Base-by-base conservation (phyloP, 2,329 filamentous ascomycete genomes). In the Sporothrix luriei region DNA sequence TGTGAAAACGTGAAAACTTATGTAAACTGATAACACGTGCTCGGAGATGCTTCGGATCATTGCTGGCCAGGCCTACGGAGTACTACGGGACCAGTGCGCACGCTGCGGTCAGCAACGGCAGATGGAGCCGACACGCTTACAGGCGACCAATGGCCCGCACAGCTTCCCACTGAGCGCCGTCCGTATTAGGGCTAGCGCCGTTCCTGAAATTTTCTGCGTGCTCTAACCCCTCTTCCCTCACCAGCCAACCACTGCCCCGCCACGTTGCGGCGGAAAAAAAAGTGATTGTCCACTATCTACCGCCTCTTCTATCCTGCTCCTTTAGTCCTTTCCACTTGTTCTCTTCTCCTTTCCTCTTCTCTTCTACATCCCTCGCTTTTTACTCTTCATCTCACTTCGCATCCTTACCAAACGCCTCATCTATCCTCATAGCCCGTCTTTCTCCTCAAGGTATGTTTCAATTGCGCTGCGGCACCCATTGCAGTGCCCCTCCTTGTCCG, bases 331-430 rank as follows among this genome's bases (percentile, higher is more conserved):
- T 29, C 29, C 26, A 76, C 72, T 26, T 67, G 33, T 52, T 74
- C 74, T 76, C 75, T 75, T 74, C 73, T 76, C 75, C 74, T 71
- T 70, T 68, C 69, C 65, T 73, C 68, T 38, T 76, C 72, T 43
- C 62, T 19, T 49, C 75, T 74, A 70, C 26, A 19, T 10, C 16
- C 24, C 40, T 61, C 51, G 6, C 19, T 61, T 61, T 33, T 52
- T 38, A 19, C n/a, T 51, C 29, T 49, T 5, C 29, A 72, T 73
- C 74, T 74, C 73, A 72, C 69, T 73, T 69, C 26, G 46, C 13
- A 13, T 55, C 33, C 52, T 16, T 19, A 21, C 11, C 43, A 29
- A 40, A 46, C 21, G 24, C n/a, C 26, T n/a, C 11, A 33, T 48
- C 14, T 13, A 26, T 68, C 69, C 71, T 70, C 74, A 74, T 71